These are phyloP conservation scores for Sanguinoderma infundibulare DNA, from an alignment of 1,284 basidiomycete genomes.

Conservation along the genomic window DNA sequence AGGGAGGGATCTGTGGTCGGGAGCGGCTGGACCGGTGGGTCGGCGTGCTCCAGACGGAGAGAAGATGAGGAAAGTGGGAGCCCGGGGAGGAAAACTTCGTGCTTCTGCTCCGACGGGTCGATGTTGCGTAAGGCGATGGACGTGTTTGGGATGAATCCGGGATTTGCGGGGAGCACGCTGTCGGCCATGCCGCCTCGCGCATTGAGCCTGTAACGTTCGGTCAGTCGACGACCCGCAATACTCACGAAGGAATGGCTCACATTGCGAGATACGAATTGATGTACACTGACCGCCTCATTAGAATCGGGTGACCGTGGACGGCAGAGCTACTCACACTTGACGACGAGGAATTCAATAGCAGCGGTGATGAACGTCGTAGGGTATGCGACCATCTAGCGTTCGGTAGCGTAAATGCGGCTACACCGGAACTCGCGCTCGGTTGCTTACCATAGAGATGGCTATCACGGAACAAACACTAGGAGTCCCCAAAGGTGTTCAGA, in stretches of 20 bases:
- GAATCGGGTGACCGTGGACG: not conserved
- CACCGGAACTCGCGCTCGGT: not conserved
- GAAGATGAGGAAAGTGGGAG: not conserved
- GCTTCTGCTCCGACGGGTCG: slow-evolving; percentile 3
- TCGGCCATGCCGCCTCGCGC: slow-evolving; percentile 9
- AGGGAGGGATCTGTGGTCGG: too few relatives aligned
- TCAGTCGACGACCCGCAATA: not conserved
- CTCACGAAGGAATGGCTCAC: slow-evolving; percentile 13
- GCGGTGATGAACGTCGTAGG: slow-evolving; percentile 32
- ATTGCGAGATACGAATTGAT: slow-evolving; percentile 37
- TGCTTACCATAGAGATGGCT: slow-evolving; percentile 27
- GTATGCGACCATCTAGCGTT: slow-evolving; percentile 27
- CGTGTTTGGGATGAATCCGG: not conserved
- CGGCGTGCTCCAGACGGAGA: not conserved
- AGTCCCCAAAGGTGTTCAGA: not conserved
- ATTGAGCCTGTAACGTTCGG: slow-evolving; percentile 14
- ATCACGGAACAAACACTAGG: slow-evolving; percentile 31
- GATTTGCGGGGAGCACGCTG: not conserved
- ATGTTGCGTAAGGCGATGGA: slow-evolving; percentile 9
- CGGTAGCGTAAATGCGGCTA: not conserved
- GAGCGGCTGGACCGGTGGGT: too few relatives aligned
- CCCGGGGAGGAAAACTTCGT: not conserved
- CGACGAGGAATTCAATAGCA: slow-evolving; percentile 34
- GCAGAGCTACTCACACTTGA: slow-evolving; percentile 28
- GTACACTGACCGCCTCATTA: slow-evolving; percentile 28